phyloP scores from a whole-genome alignment of 768 basidiomycete species.

The Multifurca ochricompacta region DNA sequence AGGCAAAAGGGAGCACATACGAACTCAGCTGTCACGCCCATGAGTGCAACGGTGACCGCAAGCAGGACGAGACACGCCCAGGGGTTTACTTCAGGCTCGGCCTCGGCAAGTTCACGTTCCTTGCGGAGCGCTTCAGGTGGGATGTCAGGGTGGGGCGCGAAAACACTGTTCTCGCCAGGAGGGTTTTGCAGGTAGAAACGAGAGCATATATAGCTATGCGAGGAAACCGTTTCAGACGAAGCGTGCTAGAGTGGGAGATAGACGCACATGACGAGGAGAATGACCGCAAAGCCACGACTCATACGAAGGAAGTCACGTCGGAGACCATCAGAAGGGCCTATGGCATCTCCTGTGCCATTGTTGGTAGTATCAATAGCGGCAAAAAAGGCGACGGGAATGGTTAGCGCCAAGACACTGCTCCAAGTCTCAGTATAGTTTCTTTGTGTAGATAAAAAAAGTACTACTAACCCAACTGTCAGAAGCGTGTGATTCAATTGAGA shows the following conservation, averaged over 20 bases:
- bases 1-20: slow-evolving; percentile 30
- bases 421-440: not conserved
- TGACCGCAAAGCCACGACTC: slow-evolving; percentile 57
- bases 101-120: slow-evolving; percentile 36
- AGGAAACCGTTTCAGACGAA: not conserved
- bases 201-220: slow-evolving; percentile 48
- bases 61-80: slow-evolving; percentile 53
- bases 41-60: slow-evolving; percentile 43
- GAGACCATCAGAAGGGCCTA: slow-evolving; percentile 36
- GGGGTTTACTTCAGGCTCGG: slow-evolving; percentile 53
- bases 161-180: slow-evolving; percentile 48
- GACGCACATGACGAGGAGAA: slow-evolving; percentile 53
- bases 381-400: slow-evolving; percentile 64
- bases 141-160: slow-evolving; percentile 36
- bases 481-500: slow-evolving; percentile 63
- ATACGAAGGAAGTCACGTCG: slow-evolving; percentile 46
- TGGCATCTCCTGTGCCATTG: slow-evolving; percentile 15
- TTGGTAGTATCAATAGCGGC: slow-evolving; percentile 43
- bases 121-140: slow-evolving; percentile 23
- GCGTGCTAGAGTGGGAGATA: not conserved
- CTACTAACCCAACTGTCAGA: slow-evolving; percentile 55
- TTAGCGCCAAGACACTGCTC: slow-evolving; percentile 51
- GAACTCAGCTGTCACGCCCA: slow-evolving; percentile 67
- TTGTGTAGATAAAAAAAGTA: not conserved
- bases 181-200: slow-evolving; percentile 66